phyloP scores from a whole-genome alignment of 768 basidiomycete species.

The Podaxis sp. region DNA sequence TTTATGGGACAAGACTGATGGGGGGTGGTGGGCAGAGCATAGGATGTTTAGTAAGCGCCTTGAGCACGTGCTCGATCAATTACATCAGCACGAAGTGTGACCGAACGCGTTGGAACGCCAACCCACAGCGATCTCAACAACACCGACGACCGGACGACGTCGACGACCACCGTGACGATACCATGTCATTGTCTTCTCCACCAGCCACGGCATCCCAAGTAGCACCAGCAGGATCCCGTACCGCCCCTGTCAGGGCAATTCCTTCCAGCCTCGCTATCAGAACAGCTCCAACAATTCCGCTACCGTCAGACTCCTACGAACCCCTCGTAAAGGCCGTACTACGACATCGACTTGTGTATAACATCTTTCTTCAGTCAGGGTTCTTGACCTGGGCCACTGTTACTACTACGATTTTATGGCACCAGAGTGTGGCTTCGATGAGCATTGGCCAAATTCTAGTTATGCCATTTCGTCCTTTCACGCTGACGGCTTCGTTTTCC shows the following conservation, averaged over 20 bases:
- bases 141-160: not conserved
- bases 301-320: conserved; percentile 58
- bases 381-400: conserved; percentile 44
- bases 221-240: not conserved
- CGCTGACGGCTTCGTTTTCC: conserved; percentile 37
- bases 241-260: conserved; percentile 47
- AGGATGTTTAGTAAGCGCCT: not conserved
- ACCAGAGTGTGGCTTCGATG: conserved; percentile 27
- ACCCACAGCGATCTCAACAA: not conserved
- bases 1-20: too few species aligned
- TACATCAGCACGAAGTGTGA: not conserved
- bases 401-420: conserved; percentile 43
- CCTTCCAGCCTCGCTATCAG: conserved; percentile 43
- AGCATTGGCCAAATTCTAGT: conserved; percentile 31
- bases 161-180: not conserved
- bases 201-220: not conserved
- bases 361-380: conserved; percentile 51
- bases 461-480: conserved; percentile 40
- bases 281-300: conserved; percentile 53
- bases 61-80: not conserved
- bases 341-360: conserved; percentile 51
- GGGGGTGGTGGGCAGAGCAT: not conserved
- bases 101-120: not conserved
- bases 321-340: conserved; percentile 64
- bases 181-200: not conserved